Base-by-base conservation (phyloP, 2,329 filamentous ascomycete genomes). In the Lecanicillium sp. region DNA sequence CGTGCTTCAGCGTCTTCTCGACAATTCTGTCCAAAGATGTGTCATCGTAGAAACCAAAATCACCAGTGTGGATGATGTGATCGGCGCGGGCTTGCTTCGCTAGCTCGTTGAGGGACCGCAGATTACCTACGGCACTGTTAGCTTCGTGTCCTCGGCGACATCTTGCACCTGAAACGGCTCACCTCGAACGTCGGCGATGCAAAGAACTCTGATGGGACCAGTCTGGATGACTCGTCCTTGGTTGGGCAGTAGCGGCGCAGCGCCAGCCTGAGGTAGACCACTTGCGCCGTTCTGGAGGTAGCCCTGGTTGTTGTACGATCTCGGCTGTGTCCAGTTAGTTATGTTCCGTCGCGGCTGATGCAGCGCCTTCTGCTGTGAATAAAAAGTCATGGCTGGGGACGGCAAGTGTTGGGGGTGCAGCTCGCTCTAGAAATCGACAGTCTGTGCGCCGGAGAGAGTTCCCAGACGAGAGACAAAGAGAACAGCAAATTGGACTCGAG, bases 21-120 rank as follows among this genome's bases (percentile, higher is more conserved):
- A 92, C 92, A 68, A 98, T 96, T 56, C 92, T 83, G 56, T 96
- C 90, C 50, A 98, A 71, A 27, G 92, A 98, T 39, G 83, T 86
- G 54, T 94, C 85, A 63, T 98, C 92, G 68, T 98, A 98, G 68
- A 98, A 98, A 46, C 92, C 92, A 60, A 98, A 98, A 63, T 98
- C 92, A 62, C 92, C 92, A 15, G 92, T 98, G 65, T 98, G 92
- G 56, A 98, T 88, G 63, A 98, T 95, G 68, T 95, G 88, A 66
- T 95, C 88, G 53, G 92, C 92, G 59, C 85, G 85, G 46, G 92
- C 90, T 59, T 92, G 85, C 64, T 86, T 94, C 48, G 92, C 92
- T 45, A 98, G 82, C 45, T 96, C 89, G 67, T 98, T 98, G 55
- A 98, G 72, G 49, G 92, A 95, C 66, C 83, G 80, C 51, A 98